phyloP scores from a whole-genome alignment of 2,329 filamentous ascomycete species.

The Xylariaceae sp. region DNA sequence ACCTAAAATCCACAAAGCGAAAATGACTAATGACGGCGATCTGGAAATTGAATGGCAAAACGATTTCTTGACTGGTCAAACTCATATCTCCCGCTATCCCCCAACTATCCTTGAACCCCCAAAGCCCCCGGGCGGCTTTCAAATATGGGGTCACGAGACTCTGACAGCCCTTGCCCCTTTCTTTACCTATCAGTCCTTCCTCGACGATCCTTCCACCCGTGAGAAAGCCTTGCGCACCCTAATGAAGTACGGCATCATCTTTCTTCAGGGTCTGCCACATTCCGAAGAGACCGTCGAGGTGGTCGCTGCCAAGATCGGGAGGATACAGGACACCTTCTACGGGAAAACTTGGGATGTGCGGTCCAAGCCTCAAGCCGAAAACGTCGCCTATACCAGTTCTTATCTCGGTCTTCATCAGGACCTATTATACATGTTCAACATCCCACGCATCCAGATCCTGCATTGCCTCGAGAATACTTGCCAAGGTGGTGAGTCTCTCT shows the following conservation, averaged over 20 bases:
- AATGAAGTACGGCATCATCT: conserved; percentile 65
- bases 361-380: conserved; percentile 77
- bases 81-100: conserved; percentile 34
- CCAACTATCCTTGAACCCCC: conserved; percentile 6
- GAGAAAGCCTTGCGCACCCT: conserved; percentile 60
- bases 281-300: conserved; percentile 60
- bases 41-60: conserved; percentile 58
- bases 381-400: conserved; percentile 83
- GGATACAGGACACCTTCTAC: conserved; percentile 83
- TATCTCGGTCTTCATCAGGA: conserved; percentile 91
- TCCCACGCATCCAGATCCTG: conserved; percentile 79
- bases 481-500: conserved; percentile 78
- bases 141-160: conserved; percentile 31
- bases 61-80: conserved; percentile 35
- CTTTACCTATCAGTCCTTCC: conserved; percentile 69
- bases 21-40: conserved; percentile 33
- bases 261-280: conserved; percentile 70
- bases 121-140: not conserved
- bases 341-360: conserved; percentile 87
- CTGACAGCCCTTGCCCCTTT: conserved; percentile 42
- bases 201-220: conserved; percentile 56
- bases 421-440: conserved; percentile 76
- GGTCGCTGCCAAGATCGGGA: conserved; percentile 70
- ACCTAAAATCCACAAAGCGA: conserved; percentile 36
- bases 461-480: conserved; percentile 83